Evolutionary conservation across 345 rosid species (phyloP).

Genomic region (Theobroma cacao): DNA sequence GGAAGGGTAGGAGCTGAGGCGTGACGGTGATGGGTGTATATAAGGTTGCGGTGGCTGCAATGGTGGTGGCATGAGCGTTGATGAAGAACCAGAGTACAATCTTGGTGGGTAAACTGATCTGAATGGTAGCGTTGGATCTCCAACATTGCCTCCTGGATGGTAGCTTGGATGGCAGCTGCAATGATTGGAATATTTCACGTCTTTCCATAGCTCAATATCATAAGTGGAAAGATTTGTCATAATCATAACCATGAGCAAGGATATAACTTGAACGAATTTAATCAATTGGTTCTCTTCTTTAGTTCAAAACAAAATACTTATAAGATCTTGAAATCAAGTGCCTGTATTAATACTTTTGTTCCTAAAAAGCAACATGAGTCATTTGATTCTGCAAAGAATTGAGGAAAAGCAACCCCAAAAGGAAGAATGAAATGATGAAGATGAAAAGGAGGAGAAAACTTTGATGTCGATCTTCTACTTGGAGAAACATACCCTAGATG

Average conservation of each 20-base stretch:
- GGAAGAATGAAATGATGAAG: neutral
- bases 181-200: neutral
- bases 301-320: neutral
- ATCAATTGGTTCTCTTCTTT: neutral
- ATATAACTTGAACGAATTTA: neutral
- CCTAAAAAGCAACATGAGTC: neutral
- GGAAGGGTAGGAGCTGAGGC: conserved; percentile 38
- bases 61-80: conserved; percentile 34
- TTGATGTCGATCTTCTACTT: neutral
- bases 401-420: neutral
- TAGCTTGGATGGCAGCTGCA: conserved; percentile 57
- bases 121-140: conserved; percentile 48
- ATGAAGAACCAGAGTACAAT: conserved; percentile 46
- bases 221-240: neutral
- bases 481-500: conserved; percentile 39
- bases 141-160: conserved; percentile 41
- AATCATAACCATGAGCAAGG: neutral
- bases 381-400: neutral
- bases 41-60: conserved; percentile 37
- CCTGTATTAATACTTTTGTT: neutral
- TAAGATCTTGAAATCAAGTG: neutral
- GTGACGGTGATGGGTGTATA: conserved; percentile 50
- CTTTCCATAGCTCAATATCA: neutral
- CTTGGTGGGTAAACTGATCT: conserved; percentile 57
- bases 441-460: neutral